Evolutionary conservation across 106 monocot genomes (phyloP).

Genomic region (Allium fistulosum): DNA sequence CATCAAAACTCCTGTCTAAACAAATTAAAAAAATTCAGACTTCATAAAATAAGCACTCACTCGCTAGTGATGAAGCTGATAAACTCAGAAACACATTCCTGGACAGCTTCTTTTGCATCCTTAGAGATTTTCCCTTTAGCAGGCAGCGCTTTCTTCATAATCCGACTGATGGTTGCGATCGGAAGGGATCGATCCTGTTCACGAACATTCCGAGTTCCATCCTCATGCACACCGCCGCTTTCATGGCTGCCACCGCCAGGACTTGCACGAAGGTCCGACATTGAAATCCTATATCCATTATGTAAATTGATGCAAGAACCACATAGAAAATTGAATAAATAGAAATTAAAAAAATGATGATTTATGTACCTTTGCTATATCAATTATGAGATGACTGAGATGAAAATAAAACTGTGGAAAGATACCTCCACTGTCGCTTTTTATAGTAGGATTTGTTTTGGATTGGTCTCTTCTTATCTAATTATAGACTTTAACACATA

Average conservation of each 20-base stretch:
- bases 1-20: background rate
- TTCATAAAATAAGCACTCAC: conserved; percentile 7
- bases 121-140: conserved; percentile 63
- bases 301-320: background rate
- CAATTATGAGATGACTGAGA: conserved; percentile 22
- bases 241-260: conserved; percentile 26
- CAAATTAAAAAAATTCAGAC: background rate
- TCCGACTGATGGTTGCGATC: conserved; percentile 54
- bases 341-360: background rate
- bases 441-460: background rate
- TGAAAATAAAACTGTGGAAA: conserved; percentile 8
- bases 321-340: background rate
- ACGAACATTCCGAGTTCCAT: conserved; percentile 19
- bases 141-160: conserved; percentile 66
- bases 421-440: conserved; percentile 20
- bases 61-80: conserved; percentile 67
- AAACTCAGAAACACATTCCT: conserved; percentile 65
- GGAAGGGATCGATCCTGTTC: conserved; percentile 60
- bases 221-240: conserved; percentile 18
- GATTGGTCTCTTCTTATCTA: too few relatives aligned
- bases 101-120: conserved; percentile 58
- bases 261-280: conserved; percentile 31
- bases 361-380: background rate
- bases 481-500: too few relatives aligned
- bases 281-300: conserved; percentile 17